Evolutionary conservation across 345 rosid species (phyloP).

Genomic region (Diplotaxis tenuifolia): DNA sequence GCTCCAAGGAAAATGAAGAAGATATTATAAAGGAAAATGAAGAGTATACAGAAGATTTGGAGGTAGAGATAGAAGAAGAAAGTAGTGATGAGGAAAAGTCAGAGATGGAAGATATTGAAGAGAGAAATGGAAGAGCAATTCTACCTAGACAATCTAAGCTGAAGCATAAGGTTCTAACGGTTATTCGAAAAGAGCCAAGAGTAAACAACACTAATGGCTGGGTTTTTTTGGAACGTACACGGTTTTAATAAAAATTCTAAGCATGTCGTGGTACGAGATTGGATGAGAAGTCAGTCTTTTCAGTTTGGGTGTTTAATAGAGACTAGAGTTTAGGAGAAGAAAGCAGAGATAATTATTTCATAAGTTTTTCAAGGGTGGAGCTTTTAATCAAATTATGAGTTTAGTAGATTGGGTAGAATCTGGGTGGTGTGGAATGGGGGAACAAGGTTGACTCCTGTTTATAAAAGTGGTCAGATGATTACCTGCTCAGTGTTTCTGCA

Average conservation of each 20-base stretch:
- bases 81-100: too few species aligned
- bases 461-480: neutral
- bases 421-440: neutral
- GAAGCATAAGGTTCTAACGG: neutral
- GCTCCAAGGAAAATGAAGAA: neutral
- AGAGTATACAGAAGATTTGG: too few species aligned
- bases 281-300: neutral
- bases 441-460: neutral
- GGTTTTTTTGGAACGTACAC: too few species aligned
- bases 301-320: neutral
- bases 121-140: too few species aligned
- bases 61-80: too few species aligned
- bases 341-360: neutral
- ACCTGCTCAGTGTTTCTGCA: neutral
- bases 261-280: neutral
- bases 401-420: neutral
- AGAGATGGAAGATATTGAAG: too few species aligned
- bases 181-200: too few species aligned
- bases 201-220: too few species aligned
- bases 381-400: neutral
- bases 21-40: neutral
- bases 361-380: neutral
- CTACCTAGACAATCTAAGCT: too few species aligned
- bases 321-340: neutral
- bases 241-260: neutral